Conservation (phyloP, 257 asterid genomes). For the Gentiana straminea region DNA sequence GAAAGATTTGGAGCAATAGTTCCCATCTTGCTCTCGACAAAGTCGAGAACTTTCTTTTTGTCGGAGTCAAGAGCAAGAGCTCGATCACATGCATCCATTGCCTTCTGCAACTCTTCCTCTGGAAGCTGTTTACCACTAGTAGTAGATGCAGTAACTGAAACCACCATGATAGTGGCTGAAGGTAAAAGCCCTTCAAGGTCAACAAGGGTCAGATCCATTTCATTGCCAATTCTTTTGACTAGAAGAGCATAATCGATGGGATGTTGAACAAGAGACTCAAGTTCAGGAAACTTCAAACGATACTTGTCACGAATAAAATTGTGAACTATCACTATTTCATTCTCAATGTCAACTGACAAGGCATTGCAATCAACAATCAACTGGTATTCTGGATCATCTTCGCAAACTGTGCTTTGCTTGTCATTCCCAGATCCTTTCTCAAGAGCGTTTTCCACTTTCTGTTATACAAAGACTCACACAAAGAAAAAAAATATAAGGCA, state of each 20-base stretch:
- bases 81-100: slow-evolving; percentile 85
- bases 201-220: slow-evolving; percentile 81
- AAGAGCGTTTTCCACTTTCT: slow-evolving; percentile 90
- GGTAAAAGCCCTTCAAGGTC: slow-evolving; percentile 95
- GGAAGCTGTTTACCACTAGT: slow-evolving; percentile 99
- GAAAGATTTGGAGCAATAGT: slow-evolving; percentile 95
- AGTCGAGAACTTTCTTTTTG: slow-evolving; percentile 87
- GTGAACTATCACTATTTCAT: slow-evolving; percentile 84
- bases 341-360: slow-evolving; percentile 86
- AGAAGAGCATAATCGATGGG: slow-evolving; percentile 96
- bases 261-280: slow-evolving; percentile 90
- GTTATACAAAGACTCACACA: slow-evolving; percentile 20
- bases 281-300: slow-evolving; percentile 87
- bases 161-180: slow-evolving; percentile 92
- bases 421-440: slow-evolving; percentile 49
- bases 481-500: too few species aligned
- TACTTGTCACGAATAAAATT: slow-evolving; percentile 94
- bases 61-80: slow-evolving; percentile 75
- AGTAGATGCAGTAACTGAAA: slow-evolving; percentile 95
- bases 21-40: slow-evolving; percentile 96
- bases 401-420: slow-evolving; percentile 48
- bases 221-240: slow-evolving; percentile 81
- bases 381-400: slow-evolving; percentile 97
- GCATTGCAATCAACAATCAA: slow-evolving; percentile 88
- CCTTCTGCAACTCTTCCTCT: slow-evolving; percentile 72